A percentile compares a stretch with the other conserved stretches of the same genome.
These are phyloP conservation scores for Pochonia chlamydosporia DNA, from an alignment of 2,329 filamentous ascomycete genomes.

Conservation along the genomic window DNA sequence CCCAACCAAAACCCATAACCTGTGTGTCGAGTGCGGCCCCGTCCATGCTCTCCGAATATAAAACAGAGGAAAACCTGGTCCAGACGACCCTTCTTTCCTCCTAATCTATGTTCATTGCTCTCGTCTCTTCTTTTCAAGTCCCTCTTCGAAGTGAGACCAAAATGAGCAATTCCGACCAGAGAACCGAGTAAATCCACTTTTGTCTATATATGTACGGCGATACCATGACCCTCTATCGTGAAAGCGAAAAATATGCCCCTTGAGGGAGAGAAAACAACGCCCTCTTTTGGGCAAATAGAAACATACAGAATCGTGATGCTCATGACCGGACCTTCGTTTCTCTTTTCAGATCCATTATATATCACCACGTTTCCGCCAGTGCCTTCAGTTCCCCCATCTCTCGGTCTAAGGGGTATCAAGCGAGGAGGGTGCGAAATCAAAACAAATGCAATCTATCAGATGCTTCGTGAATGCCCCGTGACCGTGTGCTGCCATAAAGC, in stretches of 20 bases:
- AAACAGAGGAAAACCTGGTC: slow-evolving; percentile 29
- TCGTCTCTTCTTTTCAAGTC: slow-evolving; percentile 17
- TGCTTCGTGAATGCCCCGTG: slow-evolving; percentile 35
- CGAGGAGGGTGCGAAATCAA: slow-evolving; percentile 37
- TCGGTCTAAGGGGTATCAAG: slow-evolving; percentile 41
- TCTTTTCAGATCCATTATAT: slow-evolving; percentile 23
- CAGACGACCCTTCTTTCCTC: slow-evolving; percentile 25
- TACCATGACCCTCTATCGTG: slow-evolving; percentile 39
- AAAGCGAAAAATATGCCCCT: slow-evolving; percentile 35
- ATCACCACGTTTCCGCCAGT: slow-evolving; percentile 30
- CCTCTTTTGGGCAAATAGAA: slow-evolving; percentile 30
- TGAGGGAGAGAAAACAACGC: slow-evolving; percentile 21
- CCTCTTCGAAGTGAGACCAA: slow-evolving; percentile 25
- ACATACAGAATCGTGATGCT: slow-evolving; percentile 30
- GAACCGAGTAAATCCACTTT: slow-evolving; percentile 61
- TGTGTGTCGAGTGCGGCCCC: slow-evolving; percentile 29
- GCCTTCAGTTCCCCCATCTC: slow-evolving; percentile 32
- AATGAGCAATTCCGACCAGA: slow-evolving; percentile 38
- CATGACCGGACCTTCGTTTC: slow-evolving; percentile 13
- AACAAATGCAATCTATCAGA: slow-evolving; percentile 39
- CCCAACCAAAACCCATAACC: slow-evolving; percentile 31
- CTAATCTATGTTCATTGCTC: slow-evolving; percentile 26
- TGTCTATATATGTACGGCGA: slow-evolving; percentile 52
- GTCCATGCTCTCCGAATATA: slow-evolving; percentile 28
- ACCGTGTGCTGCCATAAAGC: slow-evolving; percentile 29